Base-by-base conservation (phyloP, 352 stramenopile genomes). In the Phytopythium vexans region DNA sequence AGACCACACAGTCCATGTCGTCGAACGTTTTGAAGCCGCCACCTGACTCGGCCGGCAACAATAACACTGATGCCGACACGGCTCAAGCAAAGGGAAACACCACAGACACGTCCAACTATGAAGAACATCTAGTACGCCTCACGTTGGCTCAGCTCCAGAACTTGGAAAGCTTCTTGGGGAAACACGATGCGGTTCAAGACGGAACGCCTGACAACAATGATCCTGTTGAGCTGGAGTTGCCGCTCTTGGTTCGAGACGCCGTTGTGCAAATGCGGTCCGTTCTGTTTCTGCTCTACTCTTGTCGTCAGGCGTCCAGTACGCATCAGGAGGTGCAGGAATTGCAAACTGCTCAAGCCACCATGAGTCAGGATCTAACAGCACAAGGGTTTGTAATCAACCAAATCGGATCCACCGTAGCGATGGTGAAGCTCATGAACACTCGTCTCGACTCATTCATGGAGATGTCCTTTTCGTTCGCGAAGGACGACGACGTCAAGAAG, bases 401-500 rank as follows among this genome's bases (percentile, higher is more conserved):
- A 42, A 49, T 88, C 27, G 66, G 62, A 9, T 77, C 74, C 2
- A 72, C 77, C 9, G 56, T 74, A 15, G 76, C 77, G 8, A 53
- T 81, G 12, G 77, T 88, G 9, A 89, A 89, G 54, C 57, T 85
- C 39, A 85, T 89, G 72, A 79, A 72, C 45, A 61, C 61, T 9
- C 68, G 75, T 2, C 52, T 91, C 1, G 75, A 91, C 48, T 67
- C 66, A 15, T 86, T 91, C 59, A 58, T 88, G 45, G 80, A 89
- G 16, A 48, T 86, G 16, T 86, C 70, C 6, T 77, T 86, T 21
- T 63, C 68, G 5, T 89, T 88, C 34, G 76, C 81, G 6, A 88
- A 87, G 50, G 81, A 91, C 41, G 78, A 78, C 1, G 81, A 89
- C 42, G 72, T 91, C 32, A 86, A 91, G 43, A 84, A 82, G 7